These are phyloP conservation scores for Pinus taeda DNA, from an alignment of 75 land plant genomes.

Conservation along the genomic window DNA sequence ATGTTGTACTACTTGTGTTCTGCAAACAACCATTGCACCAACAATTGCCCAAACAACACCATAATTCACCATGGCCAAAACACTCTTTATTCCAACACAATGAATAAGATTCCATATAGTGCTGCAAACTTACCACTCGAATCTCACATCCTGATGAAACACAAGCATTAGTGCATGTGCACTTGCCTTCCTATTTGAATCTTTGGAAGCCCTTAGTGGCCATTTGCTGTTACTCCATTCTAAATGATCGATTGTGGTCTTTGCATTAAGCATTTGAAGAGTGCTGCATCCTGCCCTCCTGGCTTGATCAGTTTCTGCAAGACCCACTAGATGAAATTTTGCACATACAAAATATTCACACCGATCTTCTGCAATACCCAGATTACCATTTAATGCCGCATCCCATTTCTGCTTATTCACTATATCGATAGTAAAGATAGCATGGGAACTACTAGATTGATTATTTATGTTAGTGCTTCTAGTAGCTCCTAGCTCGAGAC, in stretches of 20 bases:
- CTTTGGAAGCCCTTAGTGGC: constrained; percentile 19
- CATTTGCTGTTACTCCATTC: constrained; percentile 23
- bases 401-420: constrained; percentile 69
- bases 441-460: constrained; percentile 98
- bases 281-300: constrained; percentile 4
- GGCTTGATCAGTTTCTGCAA: too few relatives aligned
- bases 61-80: constrained; percentile 15
- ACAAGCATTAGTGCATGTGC: constrained; percentile 20
- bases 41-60: constrained; percentile 22
- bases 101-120: constrained; percentile 23
- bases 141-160: constrained; percentile 23
- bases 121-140: constrained; percentile 31
- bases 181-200: constrained; percentile 21
- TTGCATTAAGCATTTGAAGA: constrained; percentile 20
- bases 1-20: constrained; percentile 19
- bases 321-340: too few relatives aligned
- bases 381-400: too few relatives aligned
- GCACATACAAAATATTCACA: too few relatives aligned
- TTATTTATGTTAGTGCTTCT: constrained; percentile 99
- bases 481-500: constrained; percentile 94
- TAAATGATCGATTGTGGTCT: constrained; percentile 15
- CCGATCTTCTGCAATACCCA: too few relatives aligned
- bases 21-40: constrained; percentile 26
- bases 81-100: constrained; percentile 18
- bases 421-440: constrained; percentile 86